Base-by-base conservation (phyloP, 2,329 filamentous ascomycete genomes). In the Dissoconium aciculare region DNA sequence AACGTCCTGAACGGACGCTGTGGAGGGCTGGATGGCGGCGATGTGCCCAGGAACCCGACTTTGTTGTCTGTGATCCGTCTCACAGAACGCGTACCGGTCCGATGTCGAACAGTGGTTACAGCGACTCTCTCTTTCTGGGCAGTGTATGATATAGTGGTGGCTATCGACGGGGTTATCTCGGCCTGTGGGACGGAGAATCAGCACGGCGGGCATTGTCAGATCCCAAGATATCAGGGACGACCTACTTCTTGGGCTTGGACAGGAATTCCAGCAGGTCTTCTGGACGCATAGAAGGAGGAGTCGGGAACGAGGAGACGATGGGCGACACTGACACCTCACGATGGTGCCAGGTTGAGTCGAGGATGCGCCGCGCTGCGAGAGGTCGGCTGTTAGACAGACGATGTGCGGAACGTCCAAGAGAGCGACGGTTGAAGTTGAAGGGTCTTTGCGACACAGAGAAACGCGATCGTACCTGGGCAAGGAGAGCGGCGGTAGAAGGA, bases 231-330 rank as follows among this genome's bases (percentile, higher is more conserved):
- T 14, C 15, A 15, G 17, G 17, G 26, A 14, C 28, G 64, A 17
- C 79, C 56, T 63, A 92, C 84, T 92, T 92, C 60, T 82, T 81
- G 56, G 83, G 83, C 69, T 89, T 89, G 56, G 82, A 91, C 50
- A 93, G 74, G 66, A 91, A 89, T 64, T 83, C 80, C 56, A 92
- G 73, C 54, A 91, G 74, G 62, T 91, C 81, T 64, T 77, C 79
- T 59, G 71, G 77, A 78, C 74, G 85, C 84, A 93, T 93, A 37
- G 76, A 74, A 81, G n/a, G n/a, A n/a, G n/a, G n/a, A n/a, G n/a
- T n/a, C n/a, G n/a, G n/a, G n/a, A n/a, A n/a, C n/a, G n/a, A n/a
- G n/a, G n/a, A n/a, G n/a, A n/a, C n/a, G n/a, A n/a, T n/a, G n/a
- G n/a, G n/a, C n/a, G n/a, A n/a, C n/a, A n/a, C n/a, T n/a, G n/a